Percentiles rank a stretch among this genome's conserved stretches.
Conservation (phyloP, 768 basidiomycete genomes). For the Chalciporus sphaerocephalus region DNA sequence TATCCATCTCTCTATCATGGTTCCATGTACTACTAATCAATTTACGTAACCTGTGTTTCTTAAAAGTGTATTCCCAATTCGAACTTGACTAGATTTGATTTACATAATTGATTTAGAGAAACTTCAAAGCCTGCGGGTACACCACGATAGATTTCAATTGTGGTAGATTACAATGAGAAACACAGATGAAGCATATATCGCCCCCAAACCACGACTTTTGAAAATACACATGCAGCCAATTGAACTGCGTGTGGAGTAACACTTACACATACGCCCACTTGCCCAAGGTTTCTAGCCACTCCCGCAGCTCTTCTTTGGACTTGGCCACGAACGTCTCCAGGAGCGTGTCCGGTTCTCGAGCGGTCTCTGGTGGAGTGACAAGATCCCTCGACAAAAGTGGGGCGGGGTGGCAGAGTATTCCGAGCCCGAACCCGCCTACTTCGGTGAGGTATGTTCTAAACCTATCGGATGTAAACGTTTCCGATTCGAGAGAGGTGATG, state of each 20-base stretch:
- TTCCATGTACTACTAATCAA: too few relatives aligned
- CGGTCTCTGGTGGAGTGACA: slow-evolving; percentile 28
- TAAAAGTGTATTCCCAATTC: slow-evolving; percentile 15
- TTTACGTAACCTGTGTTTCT: too few relatives aligned
- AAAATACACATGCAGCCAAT: slow-evolving; percentile 1
- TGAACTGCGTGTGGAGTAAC: not conserved
- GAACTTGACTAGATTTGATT: not conserved
- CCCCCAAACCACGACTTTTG: not conserved
- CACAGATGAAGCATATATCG: slow-evolving; percentile 6
- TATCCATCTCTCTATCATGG: too few relatives aligned
- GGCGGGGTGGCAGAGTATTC: slow-evolving; percentile 64
- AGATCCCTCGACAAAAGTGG: slow-evolving; percentile 7
- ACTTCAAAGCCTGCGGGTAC: too few relatives aligned
- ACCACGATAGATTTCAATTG: not conserved
- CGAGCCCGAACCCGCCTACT: slow-evolving; percentile 91
- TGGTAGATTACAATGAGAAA: not conserved
- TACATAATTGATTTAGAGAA: too few relatives aligned
- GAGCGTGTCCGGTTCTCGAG: slow-evolving; percentile 8
- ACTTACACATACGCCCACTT: slow-evolving; percentile 38
- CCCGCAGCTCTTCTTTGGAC: slow-evolving; percentile 25
- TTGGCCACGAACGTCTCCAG: slow-evolving; percentile 26
- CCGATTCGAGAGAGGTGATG: slow-evolving; percentile 45
- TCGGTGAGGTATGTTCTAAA: slow-evolving; percentile 71
- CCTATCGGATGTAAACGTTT: slow-evolving; percentile 30
- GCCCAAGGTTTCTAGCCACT: slow-evolving; percentile 37